These are phyloP conservation scores for Annulohypoxylon truncatum DNA, from an alignment of 2,329 filamentous ascomycete genomes.

Conservation along the genomic window DNA sequence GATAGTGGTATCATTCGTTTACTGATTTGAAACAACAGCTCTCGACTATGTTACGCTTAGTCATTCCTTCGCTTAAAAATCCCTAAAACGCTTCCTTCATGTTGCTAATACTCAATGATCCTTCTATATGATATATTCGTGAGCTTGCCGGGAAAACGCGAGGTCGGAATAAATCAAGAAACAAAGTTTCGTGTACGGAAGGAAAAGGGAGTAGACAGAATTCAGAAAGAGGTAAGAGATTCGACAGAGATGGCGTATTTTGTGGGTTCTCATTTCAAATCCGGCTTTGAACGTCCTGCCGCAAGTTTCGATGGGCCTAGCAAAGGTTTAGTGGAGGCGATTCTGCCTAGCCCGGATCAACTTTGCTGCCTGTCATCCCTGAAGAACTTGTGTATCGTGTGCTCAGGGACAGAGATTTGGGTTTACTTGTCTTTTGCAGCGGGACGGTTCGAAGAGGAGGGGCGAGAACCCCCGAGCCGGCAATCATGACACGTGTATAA, in stretches of 20 bases:
- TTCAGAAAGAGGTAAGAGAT: slow-evolving; percentile 14
- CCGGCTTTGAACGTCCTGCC: slow-evolving; percentile 19
- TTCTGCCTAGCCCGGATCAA: slow-evolving; percentile 8
- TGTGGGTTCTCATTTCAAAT: slow-evolving; percentile 18
- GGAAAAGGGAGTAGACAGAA: slow-evolving; percentile 36
- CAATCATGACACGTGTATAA: slow-evolving; percentile 47
- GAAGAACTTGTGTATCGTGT: neutral
- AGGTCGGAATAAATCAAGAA: slow-evolving; percentile 26
- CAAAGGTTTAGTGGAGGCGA: neutral
- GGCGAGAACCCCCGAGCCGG: slow-evolving; percentile 29
- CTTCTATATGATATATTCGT: slow-evolving; percentile 34
- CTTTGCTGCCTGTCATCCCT: neutral
- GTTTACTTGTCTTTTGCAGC: slow-evolving; percentile 14
- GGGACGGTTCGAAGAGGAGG: slow-evolving; percentile 19
- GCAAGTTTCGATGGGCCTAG: slow-evolving; percentile 8
- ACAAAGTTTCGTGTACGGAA: slow-evolving; percentile 44
- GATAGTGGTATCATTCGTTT: slow-evolving; percentile 37
- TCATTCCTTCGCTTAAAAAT: slow-evolving; percentile 8
- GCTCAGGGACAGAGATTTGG: neutral
- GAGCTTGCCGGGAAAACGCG: slow-evolving; percentile 6
- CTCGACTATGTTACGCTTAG: slow-evolving; percentile 24
- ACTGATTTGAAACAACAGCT: slow-evolving; percentile 26
- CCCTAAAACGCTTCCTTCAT: slow-evolving; percentile 21
- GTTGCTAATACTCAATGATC: slow-evolving; percentile 35
- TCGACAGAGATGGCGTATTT: slow-evolving; percentile 25